phyloP scores from a whole-genome alignment of 768 basidiomycete genomes.

The Lentinula sp. region DNA sequence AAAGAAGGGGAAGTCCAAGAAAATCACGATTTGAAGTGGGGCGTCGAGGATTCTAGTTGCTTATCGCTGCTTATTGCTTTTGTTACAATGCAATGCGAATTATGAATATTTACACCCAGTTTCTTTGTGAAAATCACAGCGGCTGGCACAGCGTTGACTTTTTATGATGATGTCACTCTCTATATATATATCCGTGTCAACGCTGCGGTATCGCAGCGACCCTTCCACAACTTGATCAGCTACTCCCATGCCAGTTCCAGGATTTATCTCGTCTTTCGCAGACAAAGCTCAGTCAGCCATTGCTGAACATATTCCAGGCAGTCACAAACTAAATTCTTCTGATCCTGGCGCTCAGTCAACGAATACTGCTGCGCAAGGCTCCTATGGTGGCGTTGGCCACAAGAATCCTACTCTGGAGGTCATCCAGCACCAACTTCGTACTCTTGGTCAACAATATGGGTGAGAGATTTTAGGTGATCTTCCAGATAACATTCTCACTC shows the following conservation, averaged over 20 bases:
- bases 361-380: constrained; percentile 30
- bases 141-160: not conserved
- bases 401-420: constrained; percentile 55
- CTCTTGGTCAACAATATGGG: constrained; percentile 70
- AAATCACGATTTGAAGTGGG: constrained; percentile 56
- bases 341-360: constrained; percentile 32
- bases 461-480: not conserved
- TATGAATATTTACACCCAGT: not conserved
- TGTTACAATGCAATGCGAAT: not conserved
- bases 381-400: constrained; percentile 26
- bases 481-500: constrained; percentile 7
- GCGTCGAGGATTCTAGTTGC: constrained; percentile 1
- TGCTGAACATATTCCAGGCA: constrained; percentile 48
- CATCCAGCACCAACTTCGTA: constrained; percentile 68
- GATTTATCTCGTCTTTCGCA: constrained; percentile 60
- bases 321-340: constrained; percentile 27
- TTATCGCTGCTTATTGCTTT: constrained; percentile 9
- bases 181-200: not conserved
- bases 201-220: not conserved
- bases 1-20: constrained; percentile 86
- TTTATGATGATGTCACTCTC: not conserved
- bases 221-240: constrained; percentile 9
- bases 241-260: constrained; percentile 49
- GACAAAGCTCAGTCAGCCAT: constrained; percentile 75
- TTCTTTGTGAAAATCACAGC: no score